These are phyloP conservation scores for Uromyces viciae-fabae DNA, from an alignment of 1,284 basidiomycete genomes.

Conservation along the genomic window DNA sequence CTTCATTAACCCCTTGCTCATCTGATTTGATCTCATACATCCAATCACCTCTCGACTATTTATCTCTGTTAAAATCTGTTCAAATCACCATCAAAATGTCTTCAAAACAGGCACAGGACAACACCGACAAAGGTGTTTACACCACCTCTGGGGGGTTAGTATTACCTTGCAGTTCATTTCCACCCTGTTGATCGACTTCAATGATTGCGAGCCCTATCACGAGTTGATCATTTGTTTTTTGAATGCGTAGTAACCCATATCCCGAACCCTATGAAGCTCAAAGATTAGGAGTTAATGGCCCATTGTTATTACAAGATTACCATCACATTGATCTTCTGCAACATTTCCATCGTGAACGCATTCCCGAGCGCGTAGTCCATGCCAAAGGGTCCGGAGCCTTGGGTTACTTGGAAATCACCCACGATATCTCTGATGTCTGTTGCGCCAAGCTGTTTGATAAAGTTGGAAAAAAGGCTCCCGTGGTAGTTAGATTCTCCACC, in stretches of 20 bases:
- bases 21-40: too few species aligned
- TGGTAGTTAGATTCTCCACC: constrained; percentile 58
- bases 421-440: constrained; percentile 75
- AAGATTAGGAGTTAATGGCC: constrained; percentile 70
- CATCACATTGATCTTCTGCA: constrained; percentile 47
- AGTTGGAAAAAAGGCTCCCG: constrained; percentile 65
- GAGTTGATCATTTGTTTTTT: neutral
- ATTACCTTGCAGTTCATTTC: neutral
- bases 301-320: constrained; percentile 70
- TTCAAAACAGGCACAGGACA: constrained; percentile 2
- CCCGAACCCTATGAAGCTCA: constrained; percentile 57
- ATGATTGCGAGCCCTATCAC: neutral
- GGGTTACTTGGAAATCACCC: constrained; percentile 58
- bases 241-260: constrained; percentile 20
- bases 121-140: constrained; percentile 14
- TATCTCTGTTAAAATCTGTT: too few species aligned
- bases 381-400: constrained; percentile 41
- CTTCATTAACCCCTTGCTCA: too few species aligned
- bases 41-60: too few species aligned
- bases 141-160: constrained; percentile 43
- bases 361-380: constrained; percentile 51
- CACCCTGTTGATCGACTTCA: neutral
- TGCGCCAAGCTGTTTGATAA: constrained; percentile 68
- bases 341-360: constrained; percentile 51
- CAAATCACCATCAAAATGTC: constrained; percentile 29